These are phyloP conservation scores for Suillus bovinus DNA, from an alignment of 768 basidiomycete genomes.

Conservation along the genomic window DNA sequence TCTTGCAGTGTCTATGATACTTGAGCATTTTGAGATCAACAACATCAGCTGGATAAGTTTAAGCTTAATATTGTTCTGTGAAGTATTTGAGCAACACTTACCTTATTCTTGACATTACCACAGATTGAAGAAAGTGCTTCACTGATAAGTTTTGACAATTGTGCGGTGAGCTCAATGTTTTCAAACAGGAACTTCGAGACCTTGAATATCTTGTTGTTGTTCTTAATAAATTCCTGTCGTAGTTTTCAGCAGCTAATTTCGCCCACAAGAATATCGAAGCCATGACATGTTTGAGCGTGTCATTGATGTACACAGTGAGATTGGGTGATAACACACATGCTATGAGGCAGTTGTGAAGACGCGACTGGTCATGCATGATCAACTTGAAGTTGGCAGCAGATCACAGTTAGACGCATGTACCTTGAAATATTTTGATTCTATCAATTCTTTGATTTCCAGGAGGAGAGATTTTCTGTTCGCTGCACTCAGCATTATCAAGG, in stretches of 20 bases:
- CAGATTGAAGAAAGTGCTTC: neutral
- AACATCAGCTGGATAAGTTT: neutral
- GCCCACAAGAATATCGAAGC: neutral
- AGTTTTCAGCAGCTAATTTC: neutral
- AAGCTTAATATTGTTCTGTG: neutral
- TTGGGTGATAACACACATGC: slow-evolving; percentile 8
- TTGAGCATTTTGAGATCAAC: neutral
- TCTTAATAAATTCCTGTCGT: slow-evolving; percentile 8
- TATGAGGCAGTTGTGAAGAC: neutral
- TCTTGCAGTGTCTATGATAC: slow-evolving; percentile 7
- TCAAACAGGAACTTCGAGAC: slow-evolving; percentile 3
- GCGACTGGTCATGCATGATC: neutral
- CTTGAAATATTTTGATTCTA: neutral
- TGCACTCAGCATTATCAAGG: neutral
- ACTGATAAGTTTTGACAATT: slow-evolving; percentile 1
- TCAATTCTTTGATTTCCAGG: neutral
- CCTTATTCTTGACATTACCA: neutral
- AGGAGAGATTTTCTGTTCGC: neutral
- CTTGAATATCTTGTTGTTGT: slow-evolving; percentile 4
- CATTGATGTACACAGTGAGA: slow-evolving; percentile 7
- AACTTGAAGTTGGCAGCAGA: neutral
- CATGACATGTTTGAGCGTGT: slow-evolving; percentile 7
- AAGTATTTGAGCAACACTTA: neutral
- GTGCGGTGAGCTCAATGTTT: neutral
- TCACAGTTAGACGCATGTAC: neutral